Evolutionary conservation across 73 alveolate genomes (phyloP).

Genomic region (Stentor roeselii): DNA sequence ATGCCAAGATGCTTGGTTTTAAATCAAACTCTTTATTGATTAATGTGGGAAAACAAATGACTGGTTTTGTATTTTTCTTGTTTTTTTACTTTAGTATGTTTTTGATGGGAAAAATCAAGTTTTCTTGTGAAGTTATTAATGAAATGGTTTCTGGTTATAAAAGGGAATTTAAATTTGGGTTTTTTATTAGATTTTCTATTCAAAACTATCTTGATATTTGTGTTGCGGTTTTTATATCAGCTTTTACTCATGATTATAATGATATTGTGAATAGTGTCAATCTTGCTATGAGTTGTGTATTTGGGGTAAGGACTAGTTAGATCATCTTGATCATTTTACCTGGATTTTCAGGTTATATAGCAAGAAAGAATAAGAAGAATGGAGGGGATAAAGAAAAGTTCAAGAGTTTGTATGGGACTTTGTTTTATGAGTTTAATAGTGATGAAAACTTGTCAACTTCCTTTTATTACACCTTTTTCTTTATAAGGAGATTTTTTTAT

Average conservation of each 20-base stretch:
- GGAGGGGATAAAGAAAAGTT: not conserved
- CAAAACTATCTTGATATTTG: not conserved
- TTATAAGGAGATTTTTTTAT: not conserved
- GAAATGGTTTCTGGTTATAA: not conserved
- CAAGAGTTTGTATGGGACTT: not conserved
- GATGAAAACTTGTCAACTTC: not conserved
- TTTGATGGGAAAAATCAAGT: not conserved
- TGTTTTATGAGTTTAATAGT: constrained; percentile 10
- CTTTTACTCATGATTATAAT: not conserved
- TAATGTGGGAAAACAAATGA: not conserved
- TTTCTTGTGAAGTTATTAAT: not conserved
- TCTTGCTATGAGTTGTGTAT: not conserved
- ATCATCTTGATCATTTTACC: not conserved
- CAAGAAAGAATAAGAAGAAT: not conserved
- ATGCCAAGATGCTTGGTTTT: not conserved
- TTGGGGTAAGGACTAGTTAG: not conserved
- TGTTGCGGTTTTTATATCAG: not conserved
- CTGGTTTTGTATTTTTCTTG: not conserved
- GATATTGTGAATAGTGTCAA: not conserved
- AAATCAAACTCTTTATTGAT: not conserved
- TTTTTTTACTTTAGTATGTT: not conserved
- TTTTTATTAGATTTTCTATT: constrained; percentile 18
- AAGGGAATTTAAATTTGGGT: not conserved
- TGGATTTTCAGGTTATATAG: not conserved
- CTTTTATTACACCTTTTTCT: not conserved